A percentile compares a stretch with the other conserved stretches of the same genome.
phyloP scores from a whole-genome alignment of 2,329 filamentous ascomycete genomes.

The Diplodia seriata region DNA sequence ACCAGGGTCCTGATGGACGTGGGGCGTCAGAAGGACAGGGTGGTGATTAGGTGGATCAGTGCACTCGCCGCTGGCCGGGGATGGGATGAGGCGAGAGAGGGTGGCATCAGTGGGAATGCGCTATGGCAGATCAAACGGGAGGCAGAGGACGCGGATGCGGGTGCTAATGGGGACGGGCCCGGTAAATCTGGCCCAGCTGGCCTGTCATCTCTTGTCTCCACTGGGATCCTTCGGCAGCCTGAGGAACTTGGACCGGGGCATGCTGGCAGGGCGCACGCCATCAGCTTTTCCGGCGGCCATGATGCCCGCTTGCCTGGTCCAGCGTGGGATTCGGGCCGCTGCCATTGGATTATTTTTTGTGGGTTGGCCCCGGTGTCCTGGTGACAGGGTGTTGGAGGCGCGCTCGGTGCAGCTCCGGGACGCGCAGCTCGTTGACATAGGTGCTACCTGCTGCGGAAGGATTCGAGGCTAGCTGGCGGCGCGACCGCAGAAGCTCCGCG shows the following conservation, averaged over 20 bases:
- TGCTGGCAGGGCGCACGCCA: conserved; percentile 1
- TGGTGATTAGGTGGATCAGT: conserved; percentile 17
- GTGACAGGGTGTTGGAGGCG: conserved; percentile 10
- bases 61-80: not conserved
- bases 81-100: conserved; percentile 16
- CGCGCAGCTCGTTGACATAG: not conserved
- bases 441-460: conserved; percentile 10
- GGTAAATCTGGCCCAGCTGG: conserved; percentile 10
- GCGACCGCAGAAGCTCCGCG: conserved; percentile 24
- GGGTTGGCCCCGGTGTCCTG: conserved; percentile 13
- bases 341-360: conserved; percentile 10
- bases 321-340: not conserved
- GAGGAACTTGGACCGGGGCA: not conserved
- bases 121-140: conserved; percentile 19
- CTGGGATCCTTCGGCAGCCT: not conserved
- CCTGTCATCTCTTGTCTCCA: not conserved
- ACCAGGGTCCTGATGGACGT: conserved; percentile 10
- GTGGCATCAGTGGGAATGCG: not conserved
- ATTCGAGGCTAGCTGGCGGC: conserved; percentile 7
- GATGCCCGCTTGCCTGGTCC: not conserved
- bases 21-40: not conserved
- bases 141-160: not conserved
- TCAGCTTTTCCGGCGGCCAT: conserved; percentile 10
- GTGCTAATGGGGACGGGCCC: not conserved
- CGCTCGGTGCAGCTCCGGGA: conserved; percentile 8